These are phyloP conservation scores for Aspergillus sojae DNA, from an alignment of 2,329 filamentous ascomycete genomes.

Conservation along the genomic window DNA sequence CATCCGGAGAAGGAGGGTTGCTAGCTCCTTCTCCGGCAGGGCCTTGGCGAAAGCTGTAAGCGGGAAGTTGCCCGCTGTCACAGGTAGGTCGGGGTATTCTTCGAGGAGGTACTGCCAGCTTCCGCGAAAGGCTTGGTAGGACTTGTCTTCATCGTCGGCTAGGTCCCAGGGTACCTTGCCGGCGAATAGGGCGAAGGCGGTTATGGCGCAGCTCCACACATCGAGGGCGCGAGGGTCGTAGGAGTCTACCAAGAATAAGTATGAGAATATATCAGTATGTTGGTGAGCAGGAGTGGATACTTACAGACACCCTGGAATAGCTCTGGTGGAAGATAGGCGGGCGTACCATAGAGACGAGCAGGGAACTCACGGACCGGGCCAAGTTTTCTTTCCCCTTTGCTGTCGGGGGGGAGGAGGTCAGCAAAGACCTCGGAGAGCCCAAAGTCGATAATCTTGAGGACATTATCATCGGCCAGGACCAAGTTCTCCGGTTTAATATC, in stretches of 20 bases:
- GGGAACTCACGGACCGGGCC: background rate
- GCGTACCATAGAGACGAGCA: background rate
- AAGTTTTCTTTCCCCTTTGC: background rate
- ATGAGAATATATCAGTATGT: background rate
- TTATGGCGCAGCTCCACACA: constrained; percentile 82
- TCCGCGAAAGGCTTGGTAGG: constrained; percentile 46
- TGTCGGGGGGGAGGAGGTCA: constrained; percentile 46
- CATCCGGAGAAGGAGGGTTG: constrained; percentile 74
- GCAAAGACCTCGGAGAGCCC: constrained; percentile 85
- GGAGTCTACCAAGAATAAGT: constrained; percentile 36
- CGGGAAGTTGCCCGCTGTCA: background rate
- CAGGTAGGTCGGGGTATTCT: no score
- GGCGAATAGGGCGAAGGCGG: constrained; percentile 77
- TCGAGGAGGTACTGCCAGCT: background rate
- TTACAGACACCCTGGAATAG: constrained; percentile 57
- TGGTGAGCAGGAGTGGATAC: constrained; percentile 36
- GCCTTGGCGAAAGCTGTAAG: background rate
- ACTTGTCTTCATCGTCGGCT: constrained; percentile 58
- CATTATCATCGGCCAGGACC: constrained; percentile 74
- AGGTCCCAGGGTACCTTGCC: constrained; percentile 65
- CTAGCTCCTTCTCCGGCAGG: background rate
- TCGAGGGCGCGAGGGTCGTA: constrained; percentile 80
- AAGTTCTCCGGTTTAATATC: constrained; percentile 91
- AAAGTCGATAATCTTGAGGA: constrained; percentile 90
- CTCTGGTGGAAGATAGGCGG: constrained; percentile 82